These are phyloP conservation scores for Alternaria triticina DNA, from an alignment of 2,329 filamentous ascomycete genomes.

Conservation along the genomic window DNA sequence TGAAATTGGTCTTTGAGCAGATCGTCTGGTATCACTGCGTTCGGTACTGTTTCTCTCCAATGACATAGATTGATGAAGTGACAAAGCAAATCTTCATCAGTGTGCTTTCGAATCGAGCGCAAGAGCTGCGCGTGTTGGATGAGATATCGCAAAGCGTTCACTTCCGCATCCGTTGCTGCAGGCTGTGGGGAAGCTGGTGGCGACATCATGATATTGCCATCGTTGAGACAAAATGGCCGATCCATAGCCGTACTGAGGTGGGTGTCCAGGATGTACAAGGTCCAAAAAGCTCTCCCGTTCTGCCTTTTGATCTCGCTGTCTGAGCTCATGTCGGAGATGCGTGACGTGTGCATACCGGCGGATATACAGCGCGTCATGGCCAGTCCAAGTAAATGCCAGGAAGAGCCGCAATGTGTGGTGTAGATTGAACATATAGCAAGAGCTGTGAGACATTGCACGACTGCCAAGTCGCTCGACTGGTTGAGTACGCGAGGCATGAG, in stretches of 20 bases:
- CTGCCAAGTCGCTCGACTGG: neutral
- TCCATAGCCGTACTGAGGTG: constrained; percentile 14
- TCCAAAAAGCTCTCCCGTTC: constrained; percentile 8
- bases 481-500: neutral
- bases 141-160: neutral
- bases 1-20: neutral
- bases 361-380: constrained; percentile 17
- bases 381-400: constrained; percentile 19
- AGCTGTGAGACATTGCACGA: neutral
- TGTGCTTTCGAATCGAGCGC: neutral
- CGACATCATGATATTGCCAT: constrained; percentile 9
- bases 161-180: neutral
- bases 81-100: neutral
- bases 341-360: constrained; percentile 16
- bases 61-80: neutral
- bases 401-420: constrained; percentile 15
- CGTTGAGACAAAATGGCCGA: constrained; percentile 12
- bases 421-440: constrained; percentile 8
- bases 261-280: constrained; percentile 16
- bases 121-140: neutral
- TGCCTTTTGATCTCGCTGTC: constrained; percentile 5
- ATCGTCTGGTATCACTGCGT: neutral
- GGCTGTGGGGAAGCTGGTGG: neutral
- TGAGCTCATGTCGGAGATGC: neutral
- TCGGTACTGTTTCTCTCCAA: neutral